Base-by-base conservation (phyloP, 345 rosid genomes). In the Mercurialis annua region DNA sequence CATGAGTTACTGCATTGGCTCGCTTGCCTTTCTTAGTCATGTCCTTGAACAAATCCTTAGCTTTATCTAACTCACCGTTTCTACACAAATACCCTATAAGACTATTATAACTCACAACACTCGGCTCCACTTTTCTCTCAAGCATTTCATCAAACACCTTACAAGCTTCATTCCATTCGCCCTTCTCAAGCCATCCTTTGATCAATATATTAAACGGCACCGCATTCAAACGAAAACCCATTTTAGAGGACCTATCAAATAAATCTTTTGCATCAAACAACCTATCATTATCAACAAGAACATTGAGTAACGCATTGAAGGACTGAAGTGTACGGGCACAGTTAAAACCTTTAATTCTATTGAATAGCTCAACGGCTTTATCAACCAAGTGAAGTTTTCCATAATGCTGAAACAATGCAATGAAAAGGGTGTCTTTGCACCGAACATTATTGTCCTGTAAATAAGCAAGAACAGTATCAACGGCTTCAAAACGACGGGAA, bases 81-180 rank as follows among this genome's bases (percentile, higher is more conserved):
- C 80, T 61, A n/a, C n/a, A n/a, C n/a, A n/a, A n/a, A n/a, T n/a
- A n/a, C n/a, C n/a, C 86, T 11, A 89, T 76, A 64, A 87, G 48
- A 55, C 89, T 81, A 60, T 89, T 89, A 36, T 84, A 89, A 5
- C 89, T 87, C 66, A 87, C 90, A 10, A 90, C 86, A 53, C 61
- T 86, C 0, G 90, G 94, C 53, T 81, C 84, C 52, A 90, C 83
- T 78, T 73, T 62, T 73, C 68, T 83, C 43, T 92, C 87, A 55
- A 92, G 92, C 97, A 92, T 92, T 85, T 84, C 85, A 36, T 84
- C 90, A 73, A 89, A 85, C 89, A 87, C 74, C 42, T 79, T 55
- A 53, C 80, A 60, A 0, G 96, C 90, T 57, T 71, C 72, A 31
- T 66, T 72, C 82, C 80, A 82, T 30, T 81, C 73, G 0, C 67